A percentile compares a stretch with the other conserved stretches of the same genome.
Conservation (phyloP, 2,329 filamentous ascomycete species). For the Hymenoscyphus infarciens region DNA sequence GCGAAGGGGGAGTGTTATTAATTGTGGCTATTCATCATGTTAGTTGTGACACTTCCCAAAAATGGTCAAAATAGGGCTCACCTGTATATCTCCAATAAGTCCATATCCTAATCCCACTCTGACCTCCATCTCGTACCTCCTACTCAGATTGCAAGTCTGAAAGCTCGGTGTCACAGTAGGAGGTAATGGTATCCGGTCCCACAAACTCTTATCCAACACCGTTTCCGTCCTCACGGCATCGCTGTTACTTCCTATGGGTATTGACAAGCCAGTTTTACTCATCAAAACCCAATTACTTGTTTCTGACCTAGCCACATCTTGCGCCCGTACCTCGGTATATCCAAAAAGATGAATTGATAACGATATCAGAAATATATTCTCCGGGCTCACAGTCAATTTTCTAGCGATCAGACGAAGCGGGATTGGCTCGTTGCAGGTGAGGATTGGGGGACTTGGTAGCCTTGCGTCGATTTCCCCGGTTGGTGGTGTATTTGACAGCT, state of each 20-base stretch:
- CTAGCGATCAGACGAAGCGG: conserved; percentile 77
- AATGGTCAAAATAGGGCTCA: conserved; percentile 13
- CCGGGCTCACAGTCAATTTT: conserved; percentile 66
- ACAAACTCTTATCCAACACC: conserved; percentile 66
- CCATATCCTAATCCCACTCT: conserved; percentile 76
- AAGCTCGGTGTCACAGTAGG: conserved; percentile 87
- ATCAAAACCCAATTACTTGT: conserved; percentile 71
- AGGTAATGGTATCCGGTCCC: conserved; percentile 69
- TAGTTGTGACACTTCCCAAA: conserved; percentile 5
- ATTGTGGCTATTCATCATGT: conserved; percentile 54
- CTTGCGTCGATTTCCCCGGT: conserved; percentile 74
- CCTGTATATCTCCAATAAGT: conserved; percentile 44
- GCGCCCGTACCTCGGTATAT: conserved; percentile 73
- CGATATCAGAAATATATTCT: conserved; percentile 70
- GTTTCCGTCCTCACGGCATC: conserved; percentile 63
- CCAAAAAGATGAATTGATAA: conserved; percentile 80
- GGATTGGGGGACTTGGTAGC: conserved; percentile 78
- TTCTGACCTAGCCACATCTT: conserved; percentile 69
- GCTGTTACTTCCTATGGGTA: conserved; percentile 61
- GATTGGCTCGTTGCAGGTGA: conserved; percentile 84
- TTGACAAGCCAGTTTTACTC: conserved; percentile 66
- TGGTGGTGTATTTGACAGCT: conserved; percentile 49
- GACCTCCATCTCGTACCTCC: conserved; percentile 80
- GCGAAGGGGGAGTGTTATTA: conserved; percentile 72
- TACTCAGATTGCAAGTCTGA: conserved; percentile 79